These are phyloP conservation scores for Mikania micrantha DNA, from an alignment of 129 eudicot species.

Conservation along the genomic window DNA sequence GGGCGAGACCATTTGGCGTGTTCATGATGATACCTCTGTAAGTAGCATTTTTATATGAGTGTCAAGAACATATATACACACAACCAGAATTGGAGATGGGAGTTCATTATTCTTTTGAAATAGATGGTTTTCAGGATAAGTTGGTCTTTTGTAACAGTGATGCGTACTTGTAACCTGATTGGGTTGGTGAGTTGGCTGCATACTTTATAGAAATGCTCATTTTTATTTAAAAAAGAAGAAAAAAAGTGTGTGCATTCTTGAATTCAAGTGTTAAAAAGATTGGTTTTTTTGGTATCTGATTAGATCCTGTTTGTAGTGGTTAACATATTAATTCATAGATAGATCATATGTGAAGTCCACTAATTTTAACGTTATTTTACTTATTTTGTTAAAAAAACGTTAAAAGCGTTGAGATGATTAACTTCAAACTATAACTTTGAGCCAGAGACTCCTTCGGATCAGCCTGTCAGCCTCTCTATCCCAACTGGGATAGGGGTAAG, in stretches of 20 bases:
- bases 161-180: conserved; percentile 5
- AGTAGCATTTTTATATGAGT: conserved; percentile 73
- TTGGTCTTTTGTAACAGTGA: conserved; percentile 8
- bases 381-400: no score
- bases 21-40: conserved; percentile 79
- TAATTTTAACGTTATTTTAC: no score
- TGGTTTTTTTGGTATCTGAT: background rate
- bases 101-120: background rate
- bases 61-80: background rate
- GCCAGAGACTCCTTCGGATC: no score
- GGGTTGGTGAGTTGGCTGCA: conserved; percentile 11
- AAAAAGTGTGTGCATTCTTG: background rate
- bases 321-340: background rate
- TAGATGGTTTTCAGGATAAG: conserved; percentile 8
- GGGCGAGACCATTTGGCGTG: conserved; percentile 95
- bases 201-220: conserved; percentile 9
- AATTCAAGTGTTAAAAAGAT: background rate
- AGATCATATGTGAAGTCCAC: background rate
- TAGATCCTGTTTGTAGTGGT: background rate
- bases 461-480: no score
- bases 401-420: no score
- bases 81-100: background rate
- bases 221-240: background rate
- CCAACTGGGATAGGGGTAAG: no score
- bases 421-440: no score